Base-by-base conservation (phyloP, 1,284 basidiomycete genomes). In the Acaromyces ingoldii region DNA sequence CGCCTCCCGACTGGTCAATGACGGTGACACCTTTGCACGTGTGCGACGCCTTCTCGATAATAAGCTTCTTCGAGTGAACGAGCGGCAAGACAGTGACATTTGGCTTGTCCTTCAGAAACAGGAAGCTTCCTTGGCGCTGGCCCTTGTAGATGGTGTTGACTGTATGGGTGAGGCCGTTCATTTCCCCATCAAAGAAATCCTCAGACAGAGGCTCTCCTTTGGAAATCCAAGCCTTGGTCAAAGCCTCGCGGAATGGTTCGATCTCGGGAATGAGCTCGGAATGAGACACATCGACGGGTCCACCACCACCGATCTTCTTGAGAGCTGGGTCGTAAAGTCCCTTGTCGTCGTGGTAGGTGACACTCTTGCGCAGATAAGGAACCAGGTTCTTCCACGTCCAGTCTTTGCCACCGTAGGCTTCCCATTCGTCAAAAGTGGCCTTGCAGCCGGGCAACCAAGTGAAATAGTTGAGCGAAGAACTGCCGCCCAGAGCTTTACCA, bases 401-500 rank as follows among this genome's bases (percentile, higher is more conserved):
- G 9, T 31, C 43, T 3, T 4, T 3, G 15, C 28, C 28, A 7
- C 28, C 43, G 13, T n/a, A 42, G 21, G 21, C 28, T 28, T n/a
- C 43, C 43, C 43, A 46, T 28, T 34, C 26, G 28, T 46, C 43
- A 46, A 30, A 46, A 17, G 43, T 46, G 15, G 43, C 10, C 17
- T 31, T 25, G 17, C 43, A 30, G 28, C 43, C 19, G 15, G 26
- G 28, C 9, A 30, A 17, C 19, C 28, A 46, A 11, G 28, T 46
- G 6, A 46, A 46, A 34, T 25, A 25, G 17, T 46, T 46, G 19
- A 46, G 17, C 17, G 43, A 25, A 28, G 22, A 25, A 28, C 26
- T 30, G 21, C 43, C 43, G 4, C 43, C 43, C 3, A 46, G 22
- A 3, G 28, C 28, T n/a, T 28, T 21, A n/a, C 43, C 43, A n/a